Evolutionary conservation across 176 grass and related monocot genomes (phyloP).

Genomic region (Triticum timopheevii): DNA sequence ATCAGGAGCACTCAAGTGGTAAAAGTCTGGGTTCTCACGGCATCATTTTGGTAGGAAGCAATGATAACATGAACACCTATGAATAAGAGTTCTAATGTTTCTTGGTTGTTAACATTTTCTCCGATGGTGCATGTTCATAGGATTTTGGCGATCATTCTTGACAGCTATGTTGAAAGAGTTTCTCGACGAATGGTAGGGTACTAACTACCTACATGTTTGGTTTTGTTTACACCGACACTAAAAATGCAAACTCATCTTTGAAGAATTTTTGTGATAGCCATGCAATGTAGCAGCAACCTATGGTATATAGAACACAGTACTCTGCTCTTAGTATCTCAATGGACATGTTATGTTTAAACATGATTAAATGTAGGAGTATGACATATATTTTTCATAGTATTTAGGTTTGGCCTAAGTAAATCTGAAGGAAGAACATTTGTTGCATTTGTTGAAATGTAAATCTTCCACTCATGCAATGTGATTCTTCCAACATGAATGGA

Average conservation of each 20-base stretch:
- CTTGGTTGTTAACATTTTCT: conserved; percentile 30
- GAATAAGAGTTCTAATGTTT: conserved; percentile 7
- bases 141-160: conserved; percentile 63
- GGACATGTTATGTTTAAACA: conserved; percentile 4
- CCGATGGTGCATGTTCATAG: conserved; percentile 45
- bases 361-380: background rate
- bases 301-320: background rate
- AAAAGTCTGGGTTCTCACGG: conserved; percentile 59
- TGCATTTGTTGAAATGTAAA: conserved; percentile 8
- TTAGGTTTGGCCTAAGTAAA: background rate
- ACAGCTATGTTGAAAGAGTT: conserved; percentile 77
- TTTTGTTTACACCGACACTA: conserved; percentile 1
- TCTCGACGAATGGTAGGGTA: conserved; percentile 83
- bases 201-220: background rate
- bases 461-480: background rate
- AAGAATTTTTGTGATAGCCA: background rate
- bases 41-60: conserved; percentile 75
- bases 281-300: background rate
- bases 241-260: conserved; percentile 2
- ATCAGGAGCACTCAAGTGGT: conserved; percentile 37
- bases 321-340: background rate
- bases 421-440: conserved; percentile 4
- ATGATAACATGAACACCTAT: background rate
- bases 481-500: background rate
- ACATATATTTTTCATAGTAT: background rate